Evolutionary conservation across 2,329 filamentous ascomycete species (phyloP), one percentile per base, ranked within the genome.

Genomic region (Cordyceps fumosorosea): DNA sequence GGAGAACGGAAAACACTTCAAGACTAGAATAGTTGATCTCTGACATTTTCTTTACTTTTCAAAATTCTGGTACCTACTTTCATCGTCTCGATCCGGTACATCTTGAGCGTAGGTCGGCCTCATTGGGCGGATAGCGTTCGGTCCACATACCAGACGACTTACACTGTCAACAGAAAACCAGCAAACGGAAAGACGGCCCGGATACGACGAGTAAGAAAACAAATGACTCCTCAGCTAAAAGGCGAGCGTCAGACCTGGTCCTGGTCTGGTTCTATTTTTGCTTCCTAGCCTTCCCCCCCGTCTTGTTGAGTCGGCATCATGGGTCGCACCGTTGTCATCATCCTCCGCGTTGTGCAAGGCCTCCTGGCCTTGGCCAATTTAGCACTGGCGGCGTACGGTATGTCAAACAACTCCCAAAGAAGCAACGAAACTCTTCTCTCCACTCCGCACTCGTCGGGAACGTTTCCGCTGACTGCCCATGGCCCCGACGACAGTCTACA

Each of bases 401-500:
- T n/a, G 74, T 68, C 10, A 3, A 37, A 14, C 34, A 8, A 8
- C 8, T n/a, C n/a, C 29, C 18, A 7, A 16, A 42, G 45, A 44
- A 40, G 63, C 5, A 32, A 32, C 29, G 29, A 32, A 32, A 32
- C 4, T 8, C 29, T 32, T n/a, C n/a, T n/a, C 29, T 32, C 29
- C 8, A 8, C 8, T 32, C 29, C 29, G 29, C 5, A 32, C 29
- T n/a, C n/a, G n/a, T n/a, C n/a, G n/a, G n/a, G n/a, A n/a, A n/a
- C n/a, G n/a, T n/a, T n/a, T n/a, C n/a, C n/a, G n/a, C n/a, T n/a
- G n/a, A n/a, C n/a, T n/a, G n/a, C n/a, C n/a, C n/a, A n/a, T n/a
- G n/a, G n/a, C n/a, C n/a, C n/a, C n/a, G n/a, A 24, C 14, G 1
- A 20, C 61, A 87, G 85, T 87, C 62, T 76, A 81, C 66, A 77